Base-by-base conservation (phyloP, 805 yeast genomes). In the Candida maris region DNA sequence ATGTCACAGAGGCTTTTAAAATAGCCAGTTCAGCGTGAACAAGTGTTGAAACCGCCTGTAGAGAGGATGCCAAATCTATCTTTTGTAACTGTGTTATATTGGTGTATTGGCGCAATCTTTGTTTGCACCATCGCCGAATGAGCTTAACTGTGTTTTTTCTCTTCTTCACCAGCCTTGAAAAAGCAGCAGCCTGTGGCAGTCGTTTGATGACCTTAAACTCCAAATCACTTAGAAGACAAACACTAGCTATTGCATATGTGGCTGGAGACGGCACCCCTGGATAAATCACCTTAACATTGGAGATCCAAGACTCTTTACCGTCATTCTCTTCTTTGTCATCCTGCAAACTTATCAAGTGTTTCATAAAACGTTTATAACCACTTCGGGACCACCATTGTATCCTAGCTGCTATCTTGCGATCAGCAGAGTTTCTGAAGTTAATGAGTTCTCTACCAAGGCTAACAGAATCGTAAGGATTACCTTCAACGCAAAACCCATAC, bases 401-500 rank as follows among this genome's bases (percentile, higher is more conserved):
- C 24, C 53, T 36, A 13, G 30, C 34, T 20, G 40, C 44, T 26
- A 52, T 20, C 14, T 37, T 39, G 10, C 44, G 42, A 4, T 43
- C 47, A 6, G 45, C 39, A 3, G 44, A 36, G 15, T 40, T 45
- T 18, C 42, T 44, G 19, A 39, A 49, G 3, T 36, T 38, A 34
- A 54, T 29, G 35, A 55, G 49, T 43, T 77, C 81, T 2, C 67
- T 62, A 1, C 81, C 77, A n/a, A 85, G 53, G 35, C 77, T 67
- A 9, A 83, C 72, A 2, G 70, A 54, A 46, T 83, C 87, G 49
- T 74, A 69, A 1, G 65, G 62, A 45, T 79, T 76, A n/a, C 64
- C 62, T 33, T 67, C 62, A 24, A 73, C 64, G 7, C 80, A 73
- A 55, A 89, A 88, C 1, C 96, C 96, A 55, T 88, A 89, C 38